Percentiles rank a stretch among this genome's conserved stretches.
phyloP scores from a whole-genome alignment of 306 rosid species.

The Herpetospermum pedunculosum region DNA sequence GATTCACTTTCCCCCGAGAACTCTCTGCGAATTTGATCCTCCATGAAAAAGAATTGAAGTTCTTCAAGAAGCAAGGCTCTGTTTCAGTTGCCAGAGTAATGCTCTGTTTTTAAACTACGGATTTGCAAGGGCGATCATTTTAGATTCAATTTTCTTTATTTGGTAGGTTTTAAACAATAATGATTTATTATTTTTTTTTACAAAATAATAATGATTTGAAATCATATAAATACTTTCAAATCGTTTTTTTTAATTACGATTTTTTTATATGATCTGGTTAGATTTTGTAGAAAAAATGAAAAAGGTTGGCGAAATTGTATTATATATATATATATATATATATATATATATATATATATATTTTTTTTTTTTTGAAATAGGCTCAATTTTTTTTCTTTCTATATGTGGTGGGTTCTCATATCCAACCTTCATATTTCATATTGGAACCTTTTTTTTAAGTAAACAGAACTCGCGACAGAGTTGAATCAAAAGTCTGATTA shows the following conservation, averaged over 20 bases:
- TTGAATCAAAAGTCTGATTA: too few species aligned
- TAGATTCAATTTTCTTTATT: not conserved
- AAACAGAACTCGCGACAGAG: too few species aligned
- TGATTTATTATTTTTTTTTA: not conserved
- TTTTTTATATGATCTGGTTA: not conserved
- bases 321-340: too few species aligned
- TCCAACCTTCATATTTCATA: too few species aligned
- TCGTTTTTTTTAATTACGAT: not conserved
- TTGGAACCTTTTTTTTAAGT: too few species aligned
- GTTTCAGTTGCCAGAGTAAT: not conserved
- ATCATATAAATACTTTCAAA: not conserved
- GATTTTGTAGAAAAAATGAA: too few species aligned
- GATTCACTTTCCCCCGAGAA: not conserved
- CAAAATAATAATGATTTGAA: not conserved
- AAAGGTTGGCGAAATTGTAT: not conserved
- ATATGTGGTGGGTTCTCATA: too few species aligned
- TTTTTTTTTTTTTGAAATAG: too few species aligned
- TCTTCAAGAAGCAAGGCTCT: not conserved
- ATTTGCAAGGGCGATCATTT: not conserved
- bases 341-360: too few species aligned
- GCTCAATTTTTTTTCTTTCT: too few species aligned
- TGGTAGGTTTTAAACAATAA: not conserved
- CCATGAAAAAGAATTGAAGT: not conserved
- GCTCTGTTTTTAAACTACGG: not conserved
- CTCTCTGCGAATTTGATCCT: not conserved